These are phyloP conservation scores for Neobulgaria alba DNA, from an alignment of 2,329 filamentous ascomycete species.

Conservation along the genomic window DNA sequence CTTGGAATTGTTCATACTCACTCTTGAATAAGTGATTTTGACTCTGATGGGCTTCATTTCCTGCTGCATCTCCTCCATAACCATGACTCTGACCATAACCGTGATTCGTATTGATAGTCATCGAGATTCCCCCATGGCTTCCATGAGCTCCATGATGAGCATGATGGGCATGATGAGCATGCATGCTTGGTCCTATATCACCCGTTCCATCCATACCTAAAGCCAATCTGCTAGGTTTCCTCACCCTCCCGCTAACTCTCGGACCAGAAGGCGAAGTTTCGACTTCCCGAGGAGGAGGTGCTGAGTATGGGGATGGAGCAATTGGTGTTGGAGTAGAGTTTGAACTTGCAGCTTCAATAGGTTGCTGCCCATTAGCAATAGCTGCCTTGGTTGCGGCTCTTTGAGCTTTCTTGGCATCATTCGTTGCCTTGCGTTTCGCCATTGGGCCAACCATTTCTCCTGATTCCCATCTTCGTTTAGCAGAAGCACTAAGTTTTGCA, in stretches of 20 bases:
- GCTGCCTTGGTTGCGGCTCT: conserved; percentile 8
- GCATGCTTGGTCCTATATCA: too few species aligned
- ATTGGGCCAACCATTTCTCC: conserved; percentile 53
- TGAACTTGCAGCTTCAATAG: too few species aligned
- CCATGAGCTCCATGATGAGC: too few species aligned
- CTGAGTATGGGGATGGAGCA: conserved; percentile 1
- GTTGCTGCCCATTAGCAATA: not conserved
- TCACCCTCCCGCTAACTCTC: conserved; percentile 16
- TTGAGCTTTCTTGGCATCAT: conserved; percentile 47
- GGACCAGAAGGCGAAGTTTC: conserved; percentile 4
- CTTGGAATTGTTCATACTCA: conserved; percentile 26
- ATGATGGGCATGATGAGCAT: too few species aligned
- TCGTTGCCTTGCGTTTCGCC: conserved; percentile 50
- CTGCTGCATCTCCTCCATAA: conserved; percentile 1
- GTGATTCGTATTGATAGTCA: too few species aligned
- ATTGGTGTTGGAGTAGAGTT: conserved; percentile 1
- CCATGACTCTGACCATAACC: conserved; percentile 16
- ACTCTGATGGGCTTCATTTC: not conserved
- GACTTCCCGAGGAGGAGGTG: not conserved
- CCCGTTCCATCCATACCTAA: conserved; percentile 11
- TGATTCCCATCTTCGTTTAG: conserved; percentile 42
- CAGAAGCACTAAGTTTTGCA: conserved; percentile 8
- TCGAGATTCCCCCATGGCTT: too few species aligned
- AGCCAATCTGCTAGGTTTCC: conserved; percentile 14
- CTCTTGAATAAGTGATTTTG: conserved; percentile 14